Base-by-base conservation (phyloP, 768 basidiomycete species). In the Lentinula boryana region DNA sequence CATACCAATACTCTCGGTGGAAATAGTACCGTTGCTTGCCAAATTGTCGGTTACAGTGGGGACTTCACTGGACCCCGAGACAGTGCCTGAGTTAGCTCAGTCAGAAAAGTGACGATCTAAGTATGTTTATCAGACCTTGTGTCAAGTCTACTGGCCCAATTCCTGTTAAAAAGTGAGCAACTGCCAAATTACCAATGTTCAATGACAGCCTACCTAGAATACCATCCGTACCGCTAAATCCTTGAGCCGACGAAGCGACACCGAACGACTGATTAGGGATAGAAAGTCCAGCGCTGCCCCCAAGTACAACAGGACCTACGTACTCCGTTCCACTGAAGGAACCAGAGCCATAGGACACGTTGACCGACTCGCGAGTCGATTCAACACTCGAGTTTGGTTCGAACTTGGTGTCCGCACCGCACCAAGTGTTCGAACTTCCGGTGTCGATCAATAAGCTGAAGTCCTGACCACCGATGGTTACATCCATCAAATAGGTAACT, bases 21-120 rank as follows among this genome's bases (percentile, higher is more conserved):
- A 51, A 62, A 86, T 85, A 2, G 69, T 69, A 9, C 80, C 78
- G 66, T 83, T 76, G 9, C 70, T 38, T 68, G 74, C 80, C 12
- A 85, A 75, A 68, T 81, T 86, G 71, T 85, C 80, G n/a, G 78
- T 82, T 16, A 86, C 78, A 10, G 84, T 85, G 8, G 83, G 80
- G 21, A 84, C 76, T 18, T 69, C 67, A 2, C 67, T 48, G 9
- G 70, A 72, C 56, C 70, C 69, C 3, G 70, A 70, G 40, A 83
- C 78, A n/a, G 79, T 82, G 66, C 69, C 67, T 63, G 51, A 38
- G 15, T 13, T 4, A 36, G 15, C 6, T 21, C 23, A 15, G 55
- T 55, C 53, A 55, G 53, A 38, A 35, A 38, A 21, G 8, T 7
- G n/a, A 27, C 21, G 13, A 18, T 31, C 23, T 27, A 41, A 0